Evolutionary conservation across 176 grass and related monocot genomes (phyloP).

Genomic region (Thalia dealbata): DNA sequence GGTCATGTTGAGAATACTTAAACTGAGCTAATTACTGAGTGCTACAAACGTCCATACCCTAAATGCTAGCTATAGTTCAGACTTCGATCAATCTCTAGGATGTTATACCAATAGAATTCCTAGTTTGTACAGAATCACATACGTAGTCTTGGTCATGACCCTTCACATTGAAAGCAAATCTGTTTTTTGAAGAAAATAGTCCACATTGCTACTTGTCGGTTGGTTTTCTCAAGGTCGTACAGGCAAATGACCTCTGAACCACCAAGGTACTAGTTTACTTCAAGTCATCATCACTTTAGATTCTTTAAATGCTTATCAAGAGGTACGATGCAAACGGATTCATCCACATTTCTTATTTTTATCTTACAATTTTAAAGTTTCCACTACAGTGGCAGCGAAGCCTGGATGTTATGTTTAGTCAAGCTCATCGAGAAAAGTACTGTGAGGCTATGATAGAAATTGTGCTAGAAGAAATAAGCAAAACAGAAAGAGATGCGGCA

Average conservation of each 20-base stretch:
- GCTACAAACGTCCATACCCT: background rate
- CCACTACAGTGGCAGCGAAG: background rate
- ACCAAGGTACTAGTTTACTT: background rate
- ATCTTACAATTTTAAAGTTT: background rate
- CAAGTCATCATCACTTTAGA: background rate
- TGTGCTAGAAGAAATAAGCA: conserved; percentile 20
- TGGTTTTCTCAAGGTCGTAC: background rate
- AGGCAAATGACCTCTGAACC: background rate
- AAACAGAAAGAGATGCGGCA: conserved; percentile 23
- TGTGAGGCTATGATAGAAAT: conserved; percentile 4
- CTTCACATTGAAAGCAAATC: background rate
- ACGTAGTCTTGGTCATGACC: background rate
- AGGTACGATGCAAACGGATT: background rate
- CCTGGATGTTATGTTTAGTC: background rate
- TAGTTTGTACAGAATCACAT: background rate
- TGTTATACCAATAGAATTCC: background rate
- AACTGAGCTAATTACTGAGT: background rate
- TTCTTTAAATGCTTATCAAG: background rate
- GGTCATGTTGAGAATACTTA: background rate
- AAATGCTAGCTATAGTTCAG: background rate
- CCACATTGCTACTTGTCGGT: background rate
- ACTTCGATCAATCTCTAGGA: background rate
- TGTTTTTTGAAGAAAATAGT: background rate
- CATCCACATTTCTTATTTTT: background rate
- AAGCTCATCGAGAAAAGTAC: background rate